Conservation (phyloP, 192 early-diverging fungal genomes). For the Chytriomyces confervae region DNA sequence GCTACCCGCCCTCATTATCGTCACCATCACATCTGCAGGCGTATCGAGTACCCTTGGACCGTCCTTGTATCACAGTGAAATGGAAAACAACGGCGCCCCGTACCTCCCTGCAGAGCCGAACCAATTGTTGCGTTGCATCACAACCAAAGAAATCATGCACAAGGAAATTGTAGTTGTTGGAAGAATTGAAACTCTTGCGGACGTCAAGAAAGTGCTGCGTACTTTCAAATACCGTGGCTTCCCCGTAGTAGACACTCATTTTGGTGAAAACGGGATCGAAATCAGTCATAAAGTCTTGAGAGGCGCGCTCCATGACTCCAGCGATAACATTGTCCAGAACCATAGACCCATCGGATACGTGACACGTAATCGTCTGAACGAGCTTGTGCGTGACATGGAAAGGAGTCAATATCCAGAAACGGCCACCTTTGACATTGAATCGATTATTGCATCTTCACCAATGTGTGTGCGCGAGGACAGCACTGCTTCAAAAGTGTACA, state of each 20-base stretch:
- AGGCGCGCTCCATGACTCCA: neutral
- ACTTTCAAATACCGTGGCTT: slow-evolving; percentile 29
- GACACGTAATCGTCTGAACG: neutral
- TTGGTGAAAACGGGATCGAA: slow-evolving; percentile 19
- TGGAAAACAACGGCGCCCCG: slow-evolving; percentile 41
- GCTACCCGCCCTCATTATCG: slow-evolving; percentile 41
- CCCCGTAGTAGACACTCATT: slow-evolving; percentile 37
- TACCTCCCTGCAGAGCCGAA: slow-evolving; percentile 41
- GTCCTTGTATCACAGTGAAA: slow-evolving; percentile 48
- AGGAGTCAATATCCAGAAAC: neutral
- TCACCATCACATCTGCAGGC: slow-evolving; percentile 30
- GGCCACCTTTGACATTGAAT: slow-evolving; percentile 12
- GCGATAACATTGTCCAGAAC: neutral
- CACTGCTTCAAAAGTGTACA: slow-evolving; percentile 45
- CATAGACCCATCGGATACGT: slow-evolving; percentile 26
- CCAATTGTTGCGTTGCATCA: slow-evolving; percentile 30
- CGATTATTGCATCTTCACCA: neutral
- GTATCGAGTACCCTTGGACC: slow-evolving; percentile 22
- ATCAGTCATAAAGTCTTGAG: neutral
- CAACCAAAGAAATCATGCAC: slow-evolving; percentile 25
- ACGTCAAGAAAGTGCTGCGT: neutral
- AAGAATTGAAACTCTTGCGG: slow-evolving; percentile 5
- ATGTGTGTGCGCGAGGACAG: slow-evolving; percentile 38
- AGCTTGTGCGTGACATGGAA: slow-evolving; percentile 3
- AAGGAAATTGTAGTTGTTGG: slow-evolving; percentile 28